Conservation (phyloP, 805 yeast genomes). For the Saccharomycopsis sp. region DNA sequence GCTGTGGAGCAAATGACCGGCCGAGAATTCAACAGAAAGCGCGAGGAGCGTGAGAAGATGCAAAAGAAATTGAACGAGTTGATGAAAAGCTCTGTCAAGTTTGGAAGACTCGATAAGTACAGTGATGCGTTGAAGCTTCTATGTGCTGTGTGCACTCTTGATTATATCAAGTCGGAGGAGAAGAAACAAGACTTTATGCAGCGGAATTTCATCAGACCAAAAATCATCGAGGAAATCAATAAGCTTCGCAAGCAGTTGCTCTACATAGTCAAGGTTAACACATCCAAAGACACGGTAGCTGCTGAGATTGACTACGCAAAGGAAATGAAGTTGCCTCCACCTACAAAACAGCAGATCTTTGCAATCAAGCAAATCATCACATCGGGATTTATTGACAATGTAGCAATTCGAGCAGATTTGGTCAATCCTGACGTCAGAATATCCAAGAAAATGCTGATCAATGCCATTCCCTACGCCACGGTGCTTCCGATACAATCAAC, state of each 20-base stretch:
- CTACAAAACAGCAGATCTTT: constrained; percentile 59
- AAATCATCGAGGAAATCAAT: constrained; percentile 76
- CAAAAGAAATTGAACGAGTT: constrained; percentile 44
- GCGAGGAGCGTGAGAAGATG: constrained; percentile 30
- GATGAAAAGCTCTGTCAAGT: constrained; percentile 50
- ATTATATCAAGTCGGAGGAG: constrained; percentile 52
- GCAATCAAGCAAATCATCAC: constrained; percentile 87
- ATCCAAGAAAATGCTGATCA: constrained; percentile 50
- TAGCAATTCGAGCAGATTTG: constrained; percentile 78
- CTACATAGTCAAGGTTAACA: constrained; percentile 62
- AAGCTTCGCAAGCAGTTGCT: constrained; percentile 77
- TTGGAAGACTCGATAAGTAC: constrained; percentile 59
- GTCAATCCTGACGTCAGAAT: constrained; percentile 55
- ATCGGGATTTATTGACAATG: constrained; percentile 87
- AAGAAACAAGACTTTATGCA: constrained; percentile 41
- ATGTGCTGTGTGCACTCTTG: constrained; percentile 83
- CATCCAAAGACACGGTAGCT: constrained; percentile 55
- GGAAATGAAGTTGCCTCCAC: constrained; percentile 55
- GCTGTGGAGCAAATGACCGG: constrained; percentile 26
- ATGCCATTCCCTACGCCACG: constrained; percentile 51
- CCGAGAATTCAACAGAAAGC: constrained; percentile 35
- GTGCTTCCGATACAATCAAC: constrained; percentile 28
- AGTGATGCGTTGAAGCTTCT: constrained; percentile 73
- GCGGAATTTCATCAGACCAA: constrained; percentile 64
- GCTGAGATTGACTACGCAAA: constrained; percentile 31